A percentile compares a stretch with the other conserved stretches of the same genome.
phyloP scores from a whole-genome alignment of 1,139 yeast genomes.

The Taphrina populina region DNA sequence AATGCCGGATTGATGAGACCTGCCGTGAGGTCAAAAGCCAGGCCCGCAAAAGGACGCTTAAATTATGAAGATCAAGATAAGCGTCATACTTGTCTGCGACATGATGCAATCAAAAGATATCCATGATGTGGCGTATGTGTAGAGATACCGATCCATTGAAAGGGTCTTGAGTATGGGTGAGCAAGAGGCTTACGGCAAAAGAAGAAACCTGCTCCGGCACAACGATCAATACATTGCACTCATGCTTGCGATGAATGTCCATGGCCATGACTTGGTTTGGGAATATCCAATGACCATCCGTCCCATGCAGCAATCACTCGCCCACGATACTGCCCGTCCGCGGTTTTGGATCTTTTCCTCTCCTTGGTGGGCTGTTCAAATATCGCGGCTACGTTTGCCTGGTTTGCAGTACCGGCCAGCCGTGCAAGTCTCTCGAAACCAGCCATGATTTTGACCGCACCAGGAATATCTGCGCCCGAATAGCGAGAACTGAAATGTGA shows the following conservation, averaged over 20 bases:
- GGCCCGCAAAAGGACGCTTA: too few species aligned
- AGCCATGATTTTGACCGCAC: slow-evolving; percentile 18
- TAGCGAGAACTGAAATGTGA: slow-evolving; percentile 31
- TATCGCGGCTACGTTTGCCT: slow-evolving; percentile 2
- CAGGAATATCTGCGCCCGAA: slow-evolving; percentile 17
- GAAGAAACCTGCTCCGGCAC: too few species aligned
- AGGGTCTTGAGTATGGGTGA: too few species aligned
- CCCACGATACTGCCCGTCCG: slow-evolving; percentile 4
- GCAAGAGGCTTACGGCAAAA: too few species aligned
- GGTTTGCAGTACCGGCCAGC: slow-evolving; percentile 17
- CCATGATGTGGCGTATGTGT: too few species aligned
- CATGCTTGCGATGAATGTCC: not conserved
- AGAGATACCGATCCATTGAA: too few species aligned
- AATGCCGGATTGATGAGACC: too few species aligned
- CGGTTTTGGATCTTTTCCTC: not conserved
- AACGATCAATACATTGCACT: too few species aligned
- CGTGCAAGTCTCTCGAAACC: slow-evolving; percentile 21
- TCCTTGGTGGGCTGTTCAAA: slow-evolving; percentile 4
- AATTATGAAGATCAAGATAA: too few species aligned
- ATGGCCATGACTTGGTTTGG: not conserved
- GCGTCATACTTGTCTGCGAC: too few species aligned
- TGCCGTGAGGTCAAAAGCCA: too few species aligned
- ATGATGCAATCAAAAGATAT: too few species aligned
- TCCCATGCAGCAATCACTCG: slow-evolving; percentile 22
- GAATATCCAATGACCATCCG: slow-evolving; percentile 26